Conservation (phyloP, 1,284 basidiomycete genomes). For the Afroboletus lepidellus region DNA sequence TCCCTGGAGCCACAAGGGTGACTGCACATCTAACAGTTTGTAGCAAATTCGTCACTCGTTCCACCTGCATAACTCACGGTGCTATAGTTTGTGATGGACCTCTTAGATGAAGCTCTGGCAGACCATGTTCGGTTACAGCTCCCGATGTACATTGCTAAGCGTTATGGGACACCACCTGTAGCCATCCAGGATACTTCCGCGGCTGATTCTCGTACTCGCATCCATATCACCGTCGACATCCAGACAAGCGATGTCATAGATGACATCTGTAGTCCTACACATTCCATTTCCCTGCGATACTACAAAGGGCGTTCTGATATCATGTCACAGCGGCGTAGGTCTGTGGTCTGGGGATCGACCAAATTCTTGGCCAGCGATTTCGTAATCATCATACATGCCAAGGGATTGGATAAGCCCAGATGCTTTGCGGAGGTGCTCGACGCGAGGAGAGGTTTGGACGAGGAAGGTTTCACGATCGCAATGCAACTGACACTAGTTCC, state of each 20-base stretch:
- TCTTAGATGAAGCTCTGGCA: constrained; percentile 46
- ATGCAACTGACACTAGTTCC: constrained; percentile 54
- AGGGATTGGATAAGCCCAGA: constrained; percentile 48
- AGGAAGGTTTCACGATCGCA: constrained; percentile 39
- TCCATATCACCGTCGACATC: constrained; percentile 44
- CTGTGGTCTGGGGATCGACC: constrained; percentile 38
- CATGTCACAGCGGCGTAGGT: constrained; percentile 41
- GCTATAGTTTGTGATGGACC: constrained; percentile 37
- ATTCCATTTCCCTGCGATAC: constrained; percentile 33
- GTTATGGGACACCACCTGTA: constrained; percentile 47
- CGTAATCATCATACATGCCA: constrained; percentile 43
- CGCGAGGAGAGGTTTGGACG: constrained; percentile 19
- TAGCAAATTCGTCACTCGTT: neutral
- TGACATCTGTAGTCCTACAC: constrained; percentile 41
- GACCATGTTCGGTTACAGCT: constrained; percentile 52
- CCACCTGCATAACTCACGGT: neutral
- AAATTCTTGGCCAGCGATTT: constrained; percentile 47
- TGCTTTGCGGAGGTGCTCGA: constrained; percentile 51
- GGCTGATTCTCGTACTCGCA: constrained; percentile 33
- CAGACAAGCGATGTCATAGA: constrained; percentile 45
- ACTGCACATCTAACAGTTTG: constrained; percentile 45
- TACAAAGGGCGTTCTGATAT: constrained; percentile 36
- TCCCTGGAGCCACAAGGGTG: constrained; percentile 42
- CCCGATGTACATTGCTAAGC: constrained; percentile 47
- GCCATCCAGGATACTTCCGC: constrained; percentile 35